These are phyloP conservation scores for Penicillium sp. DNA, from an alignment of 2,329 filamentous ascomycete genomes.

Conservation along the genomic window DNA sequence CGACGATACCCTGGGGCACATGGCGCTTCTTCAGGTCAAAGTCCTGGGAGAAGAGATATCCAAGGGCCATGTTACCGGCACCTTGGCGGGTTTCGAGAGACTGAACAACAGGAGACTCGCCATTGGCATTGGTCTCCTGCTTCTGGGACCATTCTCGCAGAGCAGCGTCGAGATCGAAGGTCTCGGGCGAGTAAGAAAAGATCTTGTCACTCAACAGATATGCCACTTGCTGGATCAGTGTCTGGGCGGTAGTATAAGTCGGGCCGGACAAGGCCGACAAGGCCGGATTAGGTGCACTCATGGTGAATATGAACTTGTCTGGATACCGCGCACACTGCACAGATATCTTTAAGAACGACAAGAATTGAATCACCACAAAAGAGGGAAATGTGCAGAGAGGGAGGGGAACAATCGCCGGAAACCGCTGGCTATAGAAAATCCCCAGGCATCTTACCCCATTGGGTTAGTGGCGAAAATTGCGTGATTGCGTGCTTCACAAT, in stretches of 20 bases:
- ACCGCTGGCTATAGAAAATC: constrained; percentile 25
- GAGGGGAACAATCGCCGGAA: constrained; percentile 13
- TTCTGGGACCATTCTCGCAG: constrained; percentile 69
- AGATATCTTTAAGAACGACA: constrained; percentile 20
- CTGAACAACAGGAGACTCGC: constrained; percentile 70
- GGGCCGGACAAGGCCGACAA: constrained; percentile 68
- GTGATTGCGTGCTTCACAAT: too few relatives aligned
- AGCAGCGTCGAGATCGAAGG: constrained; percentile 83
- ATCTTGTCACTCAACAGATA: constrained; percentile 95
- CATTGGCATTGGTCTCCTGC: constrained; percentile 72
- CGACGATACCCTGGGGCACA: constrained; percentile 84
- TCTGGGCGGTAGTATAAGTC: constrained; percentile 88
- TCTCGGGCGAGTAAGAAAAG: constrained; percentile 92
- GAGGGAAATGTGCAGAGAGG: constrained; percentile 21
- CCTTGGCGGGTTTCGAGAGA: constrained; percentile 81
- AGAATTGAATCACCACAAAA: constrained; percentile 21
- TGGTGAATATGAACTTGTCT: constrained; percentile 24
- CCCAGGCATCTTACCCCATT: constrained; percentile 26
- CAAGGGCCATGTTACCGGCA: constrained; percentile 83
- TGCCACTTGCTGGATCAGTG: constrained; percentile 90
- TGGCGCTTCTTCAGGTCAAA: constrained; percentile 88
- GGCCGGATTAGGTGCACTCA: constrained; percentile 38
- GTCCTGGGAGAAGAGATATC: constrained; percentile 96
- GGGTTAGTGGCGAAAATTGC: constrained; percentile 29
- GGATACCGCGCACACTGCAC: constrained; percentile 20